These are phyloP conservation scores for Candida ortonii DNA, from an alignment of 805 yeast genomes.

Conservation along the genomic window DNA sequence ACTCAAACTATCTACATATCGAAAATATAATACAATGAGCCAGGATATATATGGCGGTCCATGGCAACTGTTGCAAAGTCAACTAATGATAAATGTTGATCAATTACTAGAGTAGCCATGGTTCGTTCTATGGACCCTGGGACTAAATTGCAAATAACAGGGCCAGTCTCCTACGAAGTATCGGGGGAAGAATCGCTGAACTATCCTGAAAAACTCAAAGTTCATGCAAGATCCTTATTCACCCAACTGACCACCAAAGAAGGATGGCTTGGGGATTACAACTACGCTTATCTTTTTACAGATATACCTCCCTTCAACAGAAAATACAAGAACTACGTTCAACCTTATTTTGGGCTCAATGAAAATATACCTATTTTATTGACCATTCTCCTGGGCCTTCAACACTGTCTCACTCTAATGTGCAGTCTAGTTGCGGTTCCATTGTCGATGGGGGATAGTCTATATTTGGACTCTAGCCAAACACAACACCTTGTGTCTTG, in stretches of 20 bases:
- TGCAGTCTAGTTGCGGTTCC: conserved; percentile 84
- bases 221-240: neutral
- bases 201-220: neutral
- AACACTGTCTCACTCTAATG: conserved; percentile 76
- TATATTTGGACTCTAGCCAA: conserved; percentile 45
- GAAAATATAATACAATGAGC: too few relatives aligned
- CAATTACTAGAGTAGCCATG: too few relatives aligned
- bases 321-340: conserved; percentile 43
- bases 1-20: too few relatives aligned
- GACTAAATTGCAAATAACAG: too few relatives aligned
- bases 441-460: conserved; percentile 55
- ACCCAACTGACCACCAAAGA: conserved; percentile 33
- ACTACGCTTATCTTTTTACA: conserved; percentile 67
- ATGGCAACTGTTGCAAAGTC: too few relatives aligned
- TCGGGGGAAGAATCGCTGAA: too few relatives aligned
- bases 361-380: conserved; percentile 67
- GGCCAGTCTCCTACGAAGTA: too few relatives aligned
- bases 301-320: conserved; percentile 56
- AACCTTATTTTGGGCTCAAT: conserved; percentile 73
- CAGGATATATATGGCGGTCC: too few relatives aligned
- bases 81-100: too few relatives aligned
- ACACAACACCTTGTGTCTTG: conserved; percentile 64
- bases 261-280: conserved; percentile 75
- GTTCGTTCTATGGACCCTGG: too few relatives aligned
- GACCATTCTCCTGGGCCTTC: conserved; percentile 69